Percentiles rank a stretch among this genome's conserved stretches.
These are phyloP conservation scores for Sequoia sempervirens DNA, from an alignment of 75 land plant genomes.

Conservation along the genomic window DNA sequence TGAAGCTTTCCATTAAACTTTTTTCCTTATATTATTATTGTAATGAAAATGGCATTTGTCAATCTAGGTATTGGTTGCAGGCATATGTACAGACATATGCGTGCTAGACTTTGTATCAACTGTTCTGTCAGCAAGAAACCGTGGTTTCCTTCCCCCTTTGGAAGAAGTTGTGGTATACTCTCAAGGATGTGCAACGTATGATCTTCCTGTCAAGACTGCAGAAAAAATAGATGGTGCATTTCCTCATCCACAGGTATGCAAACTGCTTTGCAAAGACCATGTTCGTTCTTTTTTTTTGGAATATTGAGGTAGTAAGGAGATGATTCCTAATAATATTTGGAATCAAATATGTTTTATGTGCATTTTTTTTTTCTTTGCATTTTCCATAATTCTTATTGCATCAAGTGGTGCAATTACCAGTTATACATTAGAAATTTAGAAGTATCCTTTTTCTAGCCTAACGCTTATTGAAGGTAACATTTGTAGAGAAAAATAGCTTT, in stretches of 20 bases:
- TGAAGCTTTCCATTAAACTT: not conserved
- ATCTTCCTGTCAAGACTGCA: slow-evolving; percentile 63
- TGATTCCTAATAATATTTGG: not conserved
- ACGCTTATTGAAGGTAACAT: not conserved
- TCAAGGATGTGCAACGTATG: slow-evolving; percentile 75
- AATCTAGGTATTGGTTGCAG: slow-evolving; percentile 68
- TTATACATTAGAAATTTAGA: not conserved
- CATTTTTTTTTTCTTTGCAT: not conserved
- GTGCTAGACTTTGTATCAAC: slow-evolving; percentile 83
- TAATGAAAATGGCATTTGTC: not conserved
- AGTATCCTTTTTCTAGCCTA: not conserved
- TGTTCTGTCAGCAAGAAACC: slow-evolving; percentile 71
- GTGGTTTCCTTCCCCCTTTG: slow-evolving; percentile 57
- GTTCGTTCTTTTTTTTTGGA: not conserved
- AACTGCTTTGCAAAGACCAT: not conserved
- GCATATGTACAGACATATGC: slow-evolving; percentile 90
- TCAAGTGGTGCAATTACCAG: not conserved
- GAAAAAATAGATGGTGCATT: slow-evolving; percentile 39
- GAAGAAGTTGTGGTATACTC: slow-evolving; percentile 78
- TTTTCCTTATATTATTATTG: not conserved
- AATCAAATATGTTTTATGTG: no score
- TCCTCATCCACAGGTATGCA: slow-evolving; percentile 85
- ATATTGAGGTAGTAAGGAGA: not conserved
- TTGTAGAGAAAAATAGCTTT: not conserved
- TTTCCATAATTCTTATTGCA: not conserved